Evolutionary conservation across 495 filamentous ascomycete genomes (phyloP).

Genomic region (Parachaetomium inaequale): DNA sequence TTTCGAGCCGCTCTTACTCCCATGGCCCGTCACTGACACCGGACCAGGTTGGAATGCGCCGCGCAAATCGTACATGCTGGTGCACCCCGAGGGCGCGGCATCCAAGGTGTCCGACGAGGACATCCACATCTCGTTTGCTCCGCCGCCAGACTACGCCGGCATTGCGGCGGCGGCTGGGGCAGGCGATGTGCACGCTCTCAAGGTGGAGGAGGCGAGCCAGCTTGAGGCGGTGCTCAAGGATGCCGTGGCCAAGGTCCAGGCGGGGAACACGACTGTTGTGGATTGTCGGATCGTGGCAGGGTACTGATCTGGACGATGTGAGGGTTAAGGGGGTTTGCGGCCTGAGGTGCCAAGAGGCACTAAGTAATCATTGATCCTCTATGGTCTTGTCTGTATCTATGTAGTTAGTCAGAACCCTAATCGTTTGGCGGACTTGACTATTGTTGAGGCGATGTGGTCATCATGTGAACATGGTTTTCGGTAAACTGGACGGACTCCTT

Average conservation of each 20-base stretch:
- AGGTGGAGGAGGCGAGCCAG: conserved; percentile 57
- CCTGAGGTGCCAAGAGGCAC: no score
- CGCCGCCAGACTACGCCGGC: conserved; percentile 82
- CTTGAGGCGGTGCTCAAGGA: conserved; percentile 59
- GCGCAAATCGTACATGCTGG: conserved; percentile 67
- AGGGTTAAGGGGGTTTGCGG: no score
- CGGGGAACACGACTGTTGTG: conserved; percentile 65
- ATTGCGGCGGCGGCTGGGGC: conserved; percentile 83
- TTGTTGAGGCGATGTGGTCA: no score
- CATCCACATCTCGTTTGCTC: conserved; percentile 84
- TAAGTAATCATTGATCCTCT: no score
- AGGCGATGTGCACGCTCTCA: conserved; percentile 64
- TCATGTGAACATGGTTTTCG: no score
- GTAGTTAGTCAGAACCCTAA: no score
- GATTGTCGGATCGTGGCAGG: conserved; percentile 51
- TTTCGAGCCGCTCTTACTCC: no score
- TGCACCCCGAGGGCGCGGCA: conserved; percentile 75
- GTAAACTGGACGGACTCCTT: no score
- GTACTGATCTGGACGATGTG: no score
- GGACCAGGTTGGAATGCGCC: conserved; percentile 87
- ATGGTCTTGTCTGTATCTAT: no score
- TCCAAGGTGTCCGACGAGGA: conserved; percentile 77
- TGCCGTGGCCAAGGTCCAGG: conserved; percentile 66
- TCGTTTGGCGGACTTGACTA: no score
- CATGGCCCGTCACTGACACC: no score